Evolutionary conservation across 495 filamentous ascomycete genomes (phyloP), one percentile per base, ranked within the genome.

Genomic region (Amniculicola lignicola): DNA sequence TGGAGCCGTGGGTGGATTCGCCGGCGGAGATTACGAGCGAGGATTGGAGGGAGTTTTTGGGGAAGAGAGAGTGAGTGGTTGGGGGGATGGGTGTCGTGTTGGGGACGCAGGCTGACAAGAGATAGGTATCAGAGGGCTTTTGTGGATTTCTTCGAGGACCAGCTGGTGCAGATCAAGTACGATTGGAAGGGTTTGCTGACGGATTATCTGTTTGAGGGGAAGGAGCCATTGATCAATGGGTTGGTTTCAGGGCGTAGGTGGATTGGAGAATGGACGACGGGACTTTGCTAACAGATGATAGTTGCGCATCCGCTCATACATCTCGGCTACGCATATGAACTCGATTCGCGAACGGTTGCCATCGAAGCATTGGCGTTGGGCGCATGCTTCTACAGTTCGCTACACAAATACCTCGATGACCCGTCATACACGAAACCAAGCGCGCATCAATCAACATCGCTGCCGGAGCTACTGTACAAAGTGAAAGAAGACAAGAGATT

Each of bases 61-160:
- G 90, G 31, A 77, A 88, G 61, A 73, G 79, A 65, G 75, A 76
- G 74, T 86, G 68, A 46, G 72, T 70, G 28, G 35, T 43, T n/a
- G n/a, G n/a, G n/a, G n/a, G n/a, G n/a, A n/a, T n/a, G n/a, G 10
- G 11, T 11, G 24, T n/a, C n/a, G 29, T 33, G 29, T n/a, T 33
- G 7, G 7, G 29, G 29, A 7, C 7, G 29, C 29, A 7, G 7
- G 29, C n/a, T 33, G 29, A 33, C 29, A 33, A 33, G 7, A 21
- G 14, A n/a, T 36, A 85, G 82, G 50, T 95, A 95, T 67, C 87
- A 99, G 66, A 77, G 94, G 24, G 90, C 92, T 3, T 96, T 83
- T 65, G 73, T 96, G 16, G 88, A 96, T 67, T 94, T 90, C 63
- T 96, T 93, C 63, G 91, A 96, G 66, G 91, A 96, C 67, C 78